Conservation (phyloP, 2,329 filamentous ascomycete genomes). For the Alternaria dauci region DNA sequence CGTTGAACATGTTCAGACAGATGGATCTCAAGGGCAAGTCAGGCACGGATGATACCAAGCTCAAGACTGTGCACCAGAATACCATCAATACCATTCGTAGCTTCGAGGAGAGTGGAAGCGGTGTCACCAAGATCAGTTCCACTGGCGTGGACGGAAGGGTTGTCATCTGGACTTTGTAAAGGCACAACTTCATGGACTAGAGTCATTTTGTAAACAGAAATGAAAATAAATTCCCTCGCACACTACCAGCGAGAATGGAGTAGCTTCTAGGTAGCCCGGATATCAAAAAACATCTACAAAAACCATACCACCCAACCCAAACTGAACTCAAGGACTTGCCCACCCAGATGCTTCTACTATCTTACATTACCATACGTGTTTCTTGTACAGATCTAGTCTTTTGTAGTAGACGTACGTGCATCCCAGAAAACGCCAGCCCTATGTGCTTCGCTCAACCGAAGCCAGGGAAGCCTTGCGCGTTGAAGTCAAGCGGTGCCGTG, state of each 20-base stretch:
- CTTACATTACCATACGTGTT: not conserved
- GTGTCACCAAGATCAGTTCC: constrained; percentile 81
- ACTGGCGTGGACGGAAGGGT: constrained; percentile 59
- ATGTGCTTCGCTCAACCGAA: constrained; percentile 24
- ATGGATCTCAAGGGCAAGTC: constrained; percentile 96
- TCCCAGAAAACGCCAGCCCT: not conserved
- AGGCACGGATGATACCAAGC: constrained; percentile 80
- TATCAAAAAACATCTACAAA: constrained; percentile 6
- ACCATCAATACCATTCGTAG: constrained; percentile 85
- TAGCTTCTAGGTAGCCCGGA: constrained; percentile 14
- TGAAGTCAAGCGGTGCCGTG: constrained; percentile 26
- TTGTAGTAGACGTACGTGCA: not conserved
- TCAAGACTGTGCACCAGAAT: constrained; percentile 97
- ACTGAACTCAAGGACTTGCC: not conserved
- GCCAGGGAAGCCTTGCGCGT: constrained; percentile 36
- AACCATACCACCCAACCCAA: not conserved
- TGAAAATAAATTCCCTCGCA: constrained; percentile 11
- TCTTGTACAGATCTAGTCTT: not conserved
- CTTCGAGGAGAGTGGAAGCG: constrained; percentile 71
- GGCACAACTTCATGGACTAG: not conserved
- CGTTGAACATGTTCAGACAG: constrained; percentile 96
- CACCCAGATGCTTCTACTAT: constrained; percentile 1
- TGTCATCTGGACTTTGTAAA: constrained; percentile 59
- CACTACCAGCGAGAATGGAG: constrained; percentile 24
- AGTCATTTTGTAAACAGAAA: not conserved